These are phyloP conservation scores for Lagerstroemia speciosa DNA, from an alignment of 345 rosid genomes.

Conservation along the genomic window DNA sequence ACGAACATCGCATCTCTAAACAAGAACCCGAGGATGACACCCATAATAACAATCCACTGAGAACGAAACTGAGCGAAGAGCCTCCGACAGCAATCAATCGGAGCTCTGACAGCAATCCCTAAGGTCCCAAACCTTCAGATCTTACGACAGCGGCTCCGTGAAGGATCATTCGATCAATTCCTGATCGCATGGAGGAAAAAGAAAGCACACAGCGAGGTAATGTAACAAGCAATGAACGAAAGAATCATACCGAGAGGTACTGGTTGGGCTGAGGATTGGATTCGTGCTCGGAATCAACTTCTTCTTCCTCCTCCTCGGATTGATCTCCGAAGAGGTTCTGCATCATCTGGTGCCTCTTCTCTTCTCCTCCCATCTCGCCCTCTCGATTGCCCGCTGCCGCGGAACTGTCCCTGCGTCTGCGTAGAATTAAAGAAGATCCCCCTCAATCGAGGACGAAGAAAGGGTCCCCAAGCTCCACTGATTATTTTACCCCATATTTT, in stretches of 20 bases:
- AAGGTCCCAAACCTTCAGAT: background rate
- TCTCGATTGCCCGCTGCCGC: background rate
- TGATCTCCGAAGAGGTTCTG: conserved; percentile 92
- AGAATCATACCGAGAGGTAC: conserved; percentile 54
- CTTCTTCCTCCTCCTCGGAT: conserved; percentile 87
- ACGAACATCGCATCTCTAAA: background rate
- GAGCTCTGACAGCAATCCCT: background rate
- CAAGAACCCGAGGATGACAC: too few species aligned
- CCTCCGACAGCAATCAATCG: background rate
- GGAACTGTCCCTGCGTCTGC: background rate
- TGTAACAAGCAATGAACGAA: background rate
- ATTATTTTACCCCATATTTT: too few species aligned
- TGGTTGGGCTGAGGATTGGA: conserved; percentile 92
- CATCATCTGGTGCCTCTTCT: conserved; percentile 93
- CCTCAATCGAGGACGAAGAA: background rate
- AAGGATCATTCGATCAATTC: background rate
- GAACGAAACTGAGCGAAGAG: background rate
- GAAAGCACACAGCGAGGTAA: background rate
- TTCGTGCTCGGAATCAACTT: conserved; percentile 92
- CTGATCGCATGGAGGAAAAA: background rate
- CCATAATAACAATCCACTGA: too few species aligned
- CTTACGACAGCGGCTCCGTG: background rate
- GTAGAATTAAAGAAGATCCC: background rate
- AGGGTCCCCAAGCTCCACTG: background rate
- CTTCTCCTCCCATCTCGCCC: conserved; percentile 61